Conservation (phyloP, 257 asterid genomes). For the Solanum appendiculatum region DNA sequence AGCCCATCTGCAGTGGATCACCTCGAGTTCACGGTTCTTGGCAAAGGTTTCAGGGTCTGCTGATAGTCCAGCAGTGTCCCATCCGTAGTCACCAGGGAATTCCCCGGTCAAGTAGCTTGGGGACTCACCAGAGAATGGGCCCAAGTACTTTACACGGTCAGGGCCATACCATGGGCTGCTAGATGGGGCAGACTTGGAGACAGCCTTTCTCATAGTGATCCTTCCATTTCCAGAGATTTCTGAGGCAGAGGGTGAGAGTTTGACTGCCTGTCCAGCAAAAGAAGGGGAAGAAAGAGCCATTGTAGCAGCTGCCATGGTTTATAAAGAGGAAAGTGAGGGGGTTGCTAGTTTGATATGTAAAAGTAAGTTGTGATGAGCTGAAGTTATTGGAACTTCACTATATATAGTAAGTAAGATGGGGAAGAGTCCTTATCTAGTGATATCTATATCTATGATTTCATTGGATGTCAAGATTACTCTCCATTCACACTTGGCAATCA, state of each 20-base stretch:
- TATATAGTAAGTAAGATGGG: background rate
- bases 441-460: background rate
- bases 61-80: conserved; percentile 69
- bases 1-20: background rate
- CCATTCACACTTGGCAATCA: background rate
- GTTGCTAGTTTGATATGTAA: background rate
- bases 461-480: background rate
- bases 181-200: conserved; percentile 14
- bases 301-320: conserved; percentile 11
- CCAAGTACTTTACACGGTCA: conserved; percentile 58
- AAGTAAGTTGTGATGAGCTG: background rate
- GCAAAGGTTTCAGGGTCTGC: conserved; percentile 38
- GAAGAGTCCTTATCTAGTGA: background rate
- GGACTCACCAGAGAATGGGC: conserved; percentile 62
- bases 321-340: background rate
- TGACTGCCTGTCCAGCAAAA: conserved; percentile 9
- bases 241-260: conserved; percentile 3
- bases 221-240: background rate
- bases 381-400: background rate
- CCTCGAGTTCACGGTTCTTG: background rate
- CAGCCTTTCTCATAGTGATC: conserved; percentile 7
- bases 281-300: conserved; percentile 18
- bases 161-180: conserved; percentile 71
- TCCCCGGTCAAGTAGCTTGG: conserved; percentile 67
- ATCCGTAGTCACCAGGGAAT: conserved; percentile 64